phyloP scores from a whole-genome alignment of 805 yeast genomes.

The Monosporozyma aquatica region DNA sequence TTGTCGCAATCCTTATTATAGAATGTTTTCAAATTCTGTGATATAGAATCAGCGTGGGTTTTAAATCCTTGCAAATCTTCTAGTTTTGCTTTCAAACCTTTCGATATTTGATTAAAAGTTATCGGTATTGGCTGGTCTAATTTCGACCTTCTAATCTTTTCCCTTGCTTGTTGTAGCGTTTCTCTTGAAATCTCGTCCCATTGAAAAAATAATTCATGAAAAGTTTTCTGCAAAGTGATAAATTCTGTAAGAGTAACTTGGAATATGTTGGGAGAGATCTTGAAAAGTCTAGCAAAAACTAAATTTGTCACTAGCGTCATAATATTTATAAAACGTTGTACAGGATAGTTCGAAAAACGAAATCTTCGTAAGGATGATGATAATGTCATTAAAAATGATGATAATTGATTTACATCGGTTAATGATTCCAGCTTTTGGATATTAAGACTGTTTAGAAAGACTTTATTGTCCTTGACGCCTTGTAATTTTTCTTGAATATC shows the following conservation, averaged over 20 bases:
- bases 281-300: constrained; percentile 37
- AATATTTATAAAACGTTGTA: constrained; percentile 52
- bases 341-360: constrained; percentile 52
- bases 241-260: constrained; percentile 33
- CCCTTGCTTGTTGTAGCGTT: constrained; percentile 44
- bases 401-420: constrained; percentile 36
- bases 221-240: constrained; percentile 19
- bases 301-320: constrained; percentile 58
- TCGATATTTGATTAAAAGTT: constrained; percentile 23
- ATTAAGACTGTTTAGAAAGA: constrained; percentile 63
- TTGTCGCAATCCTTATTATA: constrained; percentile 15
- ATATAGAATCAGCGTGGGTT: constrained; percentile 43
- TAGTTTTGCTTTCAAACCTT: constrained; percentile 37
- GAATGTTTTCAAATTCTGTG: constrained; percentile 27
- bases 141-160: constrained; percentile 45
- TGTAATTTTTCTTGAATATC: constrained; percentile 49
- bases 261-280: constrained; percentile 40
- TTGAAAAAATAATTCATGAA: constrained; percentile 32
- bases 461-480: constrained; percentile 47
- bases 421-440: constrained; percentile 47
- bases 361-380: constrained; percentile 60
- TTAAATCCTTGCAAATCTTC: constrained; percentile 33
- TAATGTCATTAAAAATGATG: constrained; percentile 37
- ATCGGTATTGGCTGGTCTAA: not conserved
- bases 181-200: constrained; percentile 47